Percentiles rank a stretch among this genome's conserved stretches.
These are phyloP conservation scores for Rusavskia elegans DNA, from an alignment of 495 filamentous ascomycete genomes.

Conservation along the genomic window DNA sequence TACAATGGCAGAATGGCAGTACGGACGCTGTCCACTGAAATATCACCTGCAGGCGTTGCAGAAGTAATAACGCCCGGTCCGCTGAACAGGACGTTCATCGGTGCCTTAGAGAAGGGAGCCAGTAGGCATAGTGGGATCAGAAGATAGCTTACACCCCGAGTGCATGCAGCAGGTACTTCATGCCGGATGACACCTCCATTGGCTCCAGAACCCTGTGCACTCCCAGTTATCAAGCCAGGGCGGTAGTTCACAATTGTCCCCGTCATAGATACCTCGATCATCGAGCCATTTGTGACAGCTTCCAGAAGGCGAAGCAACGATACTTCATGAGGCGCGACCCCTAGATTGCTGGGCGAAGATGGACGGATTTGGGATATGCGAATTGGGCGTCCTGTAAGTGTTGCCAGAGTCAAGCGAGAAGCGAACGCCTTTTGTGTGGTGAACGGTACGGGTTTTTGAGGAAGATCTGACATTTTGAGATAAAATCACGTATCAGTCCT, in stretches of 20 bases:
- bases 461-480: conserved; percentile 22
- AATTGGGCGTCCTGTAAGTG: conserved; percentile 74
- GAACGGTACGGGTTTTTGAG: conserved; percentile 45
- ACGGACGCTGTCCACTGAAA: conserved; percentile 81
- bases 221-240: conserved; percentile 81
- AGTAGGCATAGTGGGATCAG: conserved; percentile 76
- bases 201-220: conserved; percentile 47
- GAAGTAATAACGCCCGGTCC: conserved; percentile 90
- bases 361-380: conserved; percentile 88
- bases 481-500: no score
- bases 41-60: conserved; percentile 63
- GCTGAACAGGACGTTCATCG: conserved; percentile 73
- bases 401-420: conserved; percentile 75
- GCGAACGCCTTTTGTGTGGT: conserved; percentile 69
- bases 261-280: conserved; percentile 87
- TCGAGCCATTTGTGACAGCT: conserved; percentile 83
- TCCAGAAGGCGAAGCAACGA: conserved; percentile 93
- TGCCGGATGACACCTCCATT: conserved; percentile 60
- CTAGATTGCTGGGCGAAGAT: conserved; percentile 66
- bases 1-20: conserved; percentile 85
- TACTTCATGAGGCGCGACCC: conserved; percentile 81
- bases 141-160: conserved; percentile 80
- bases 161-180: conserved; percentile 56
- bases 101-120: conserved; percentile 81
- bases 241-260: conserved; percentile 84